Base-by-base conservation (phyloP, 805 yeast genomes). In the Saturnispora bothae region DNA sequence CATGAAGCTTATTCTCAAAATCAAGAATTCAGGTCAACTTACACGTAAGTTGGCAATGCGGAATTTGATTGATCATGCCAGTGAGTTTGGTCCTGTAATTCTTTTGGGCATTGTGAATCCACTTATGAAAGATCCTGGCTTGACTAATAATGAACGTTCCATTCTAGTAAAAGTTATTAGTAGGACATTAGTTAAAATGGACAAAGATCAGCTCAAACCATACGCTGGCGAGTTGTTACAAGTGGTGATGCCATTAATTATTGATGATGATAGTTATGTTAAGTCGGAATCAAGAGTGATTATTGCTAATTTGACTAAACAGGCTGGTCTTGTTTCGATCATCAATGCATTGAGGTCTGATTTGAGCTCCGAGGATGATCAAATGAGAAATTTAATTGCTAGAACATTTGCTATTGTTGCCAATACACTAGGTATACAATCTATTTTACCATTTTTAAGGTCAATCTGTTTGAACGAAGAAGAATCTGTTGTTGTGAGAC, bases 101-200 rank as follows among this genome's bases (percentile, higher is more conserved):
- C 55, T 88, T 13, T 78, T 88, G 48, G 71, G 74, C 40, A 77
- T 74, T 43, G 65, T 84, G n/a, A 61, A 88, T 13, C 95, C 96
- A 0, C 57, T 89, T 19, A 59, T 88, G 31, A 61, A 80, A 52
- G 95, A 84, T 44, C 75, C 75, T 28, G 57, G 71, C 3, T 58
- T 86, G 20, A 89, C 78, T 46, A 92, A 83, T 33, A 82, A 76
- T 46, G 96, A 89, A 55, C 68, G 95, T 14, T 94, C 84, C 60
- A 55, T 85, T 10, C 62, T 89, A 40, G 81, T 85, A 12, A 88
- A 86, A 54, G 71, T 83, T 7, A 60, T 83, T 12, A 84, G 78
- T 27, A 63, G 95, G 26, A 64, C 84, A 0, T 55, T 88, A 6
- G 74, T 71, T 52, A 76, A 69, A 45, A 60, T 88, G 13, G 85